Evolutionary conservation across 1,139 yeast genomes (phyloP), one percentile per base, ranked within the genome.

Genomic region (Candida sp.): DNA sequence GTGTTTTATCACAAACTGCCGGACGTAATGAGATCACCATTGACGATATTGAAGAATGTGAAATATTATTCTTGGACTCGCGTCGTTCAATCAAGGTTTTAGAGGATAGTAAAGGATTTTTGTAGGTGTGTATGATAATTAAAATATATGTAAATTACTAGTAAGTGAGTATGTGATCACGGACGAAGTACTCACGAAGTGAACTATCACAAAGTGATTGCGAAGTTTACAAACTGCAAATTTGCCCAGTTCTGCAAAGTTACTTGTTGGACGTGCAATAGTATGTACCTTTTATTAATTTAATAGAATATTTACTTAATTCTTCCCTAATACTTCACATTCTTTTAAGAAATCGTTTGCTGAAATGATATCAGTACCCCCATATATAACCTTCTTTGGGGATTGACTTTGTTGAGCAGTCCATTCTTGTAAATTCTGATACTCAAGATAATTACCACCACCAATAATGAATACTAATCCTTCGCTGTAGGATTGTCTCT

Each of bases 371-470:
- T 81, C 84, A 2, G 97, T 89, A 54, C 95, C 82, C 33, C 99
- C 99, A 62, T 93, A 95, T 21, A 85, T 79, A 35, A 95, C 87
- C 42, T 59, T 57, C 52, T 66, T 72, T n/a, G 59, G 55, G 51
- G 64, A 56, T 59, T 67, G 58, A 49, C 68, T 57, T 5, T 66
- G 64, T 8, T 84, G 84, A 22, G 45, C 49, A 2, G 67, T 57
- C 95, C 96, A 91, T 61, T 93, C 97, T 63, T 88, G 96, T 55
- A 93, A 75, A 58, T 91, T 91, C 51, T 91, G 95, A 60, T 93
- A 93, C 66, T 93, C 99, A 51, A 88, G 70, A 60, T 90, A 93
- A 63, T 88, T 91, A 39, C 98, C 99, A 30, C 99, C 99, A 21
- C 99, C 99, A 46, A 95, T 91, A 41, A 90, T 87, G 62, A 93